Percentiles rank a stretch among this genome's conserved stretches.
Evolutionary conservation across 129 eudicot species (phyloP).

Genomic region (Flaveria bidentis): DNA sequence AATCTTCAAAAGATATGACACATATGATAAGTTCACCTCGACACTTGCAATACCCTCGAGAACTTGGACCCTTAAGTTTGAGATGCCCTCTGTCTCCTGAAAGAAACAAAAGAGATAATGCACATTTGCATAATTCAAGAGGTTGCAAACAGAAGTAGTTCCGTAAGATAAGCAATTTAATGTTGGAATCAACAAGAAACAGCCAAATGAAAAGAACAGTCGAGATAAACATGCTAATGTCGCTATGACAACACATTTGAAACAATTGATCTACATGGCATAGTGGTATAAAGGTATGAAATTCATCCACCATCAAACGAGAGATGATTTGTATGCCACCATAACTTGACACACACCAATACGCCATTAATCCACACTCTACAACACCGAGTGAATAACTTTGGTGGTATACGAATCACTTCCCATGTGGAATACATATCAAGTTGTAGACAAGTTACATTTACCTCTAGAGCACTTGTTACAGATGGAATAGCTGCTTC

Average conservation of each 20-base stretch:
- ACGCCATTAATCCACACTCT: not conserved
- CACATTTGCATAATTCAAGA: constrained; percentile 22
- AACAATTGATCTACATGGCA: not conserved
- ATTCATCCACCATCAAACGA: not conserved
- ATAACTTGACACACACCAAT: constrained; percentile 12
- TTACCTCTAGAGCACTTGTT: constrained; percentile 77
- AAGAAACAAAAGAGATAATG: not conserved
- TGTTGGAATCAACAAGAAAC: not conserved
- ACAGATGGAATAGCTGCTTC: constrained; percentile 71
- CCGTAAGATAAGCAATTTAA: not conserved
- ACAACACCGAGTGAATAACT: not conserved
- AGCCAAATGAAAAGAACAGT: not conserved
- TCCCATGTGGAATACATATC: not conserved
- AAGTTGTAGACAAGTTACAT: constrained; percentile 11
- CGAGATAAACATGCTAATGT: not conserved
- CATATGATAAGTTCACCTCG: constrained; percentile 48
- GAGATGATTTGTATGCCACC: not conserved
- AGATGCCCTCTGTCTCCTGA: constrained; percentile 74
- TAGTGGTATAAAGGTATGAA: not conserved
- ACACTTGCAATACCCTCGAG: constrained; percentile 89
- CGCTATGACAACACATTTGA: not conserved
- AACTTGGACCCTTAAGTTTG: constrained; percentile 63
- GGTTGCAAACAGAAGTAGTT: constrained; percentile 3
- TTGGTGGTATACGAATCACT: not conserved
- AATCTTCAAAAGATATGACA: not conserved